Evolutionary conservation across 306 rosid species (phyloP).

Genomic region (Myrica gale): DNA sequence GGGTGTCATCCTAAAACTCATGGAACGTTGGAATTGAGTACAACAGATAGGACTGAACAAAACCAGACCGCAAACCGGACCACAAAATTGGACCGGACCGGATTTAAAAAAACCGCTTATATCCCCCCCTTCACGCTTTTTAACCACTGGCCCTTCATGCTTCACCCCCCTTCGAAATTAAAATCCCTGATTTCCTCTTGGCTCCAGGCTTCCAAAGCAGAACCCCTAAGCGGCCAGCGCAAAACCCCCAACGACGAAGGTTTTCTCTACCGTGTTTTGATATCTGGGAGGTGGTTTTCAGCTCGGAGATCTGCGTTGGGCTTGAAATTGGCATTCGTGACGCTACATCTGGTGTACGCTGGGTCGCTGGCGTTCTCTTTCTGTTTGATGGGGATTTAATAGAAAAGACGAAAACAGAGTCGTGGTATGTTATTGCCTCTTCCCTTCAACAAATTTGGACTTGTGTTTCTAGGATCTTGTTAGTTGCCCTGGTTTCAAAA

Average conservation of each 20-base stretch:
- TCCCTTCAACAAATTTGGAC: not conserved
- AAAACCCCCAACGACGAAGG: not conserved
- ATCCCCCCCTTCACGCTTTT: too few relatives aligned
- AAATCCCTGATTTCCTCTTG: too few relatives aligned
- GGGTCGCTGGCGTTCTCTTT: conserved; percentile 65
- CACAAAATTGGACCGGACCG: too few relatives aligned
- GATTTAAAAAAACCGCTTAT: too few relatives aligned
- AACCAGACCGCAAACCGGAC: too few relatives aligned
- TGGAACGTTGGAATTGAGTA: too few relatives aligned
- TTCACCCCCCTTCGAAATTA: too few relatives aligned
- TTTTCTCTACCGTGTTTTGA: conserved; percentile 8
- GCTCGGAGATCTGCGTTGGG: conserved; percentile 81
- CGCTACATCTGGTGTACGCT: conserved; percentile 60
- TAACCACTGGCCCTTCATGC: too few relatives aligned
- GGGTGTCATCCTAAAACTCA: too few relatives aligned
- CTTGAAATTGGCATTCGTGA: conserved; percentile 68
- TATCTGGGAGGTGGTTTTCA: conserved; percentile 34
- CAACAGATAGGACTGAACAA: too few relatives aligned
- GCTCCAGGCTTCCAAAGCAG: too few relatives aligned
- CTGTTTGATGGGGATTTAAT: conserved; percentile 69
- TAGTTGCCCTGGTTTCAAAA: not conserved
- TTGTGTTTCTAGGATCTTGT: not conserved
- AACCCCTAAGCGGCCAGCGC: too few relatives aligned
- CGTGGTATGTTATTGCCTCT: conserved; percentile 50
- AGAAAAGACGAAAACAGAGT: conserved; percentile 64